Conservation (phyloP, 2,329 filamentous ascomycete genomes). For the Teratosphaeria viscida region DNA sequence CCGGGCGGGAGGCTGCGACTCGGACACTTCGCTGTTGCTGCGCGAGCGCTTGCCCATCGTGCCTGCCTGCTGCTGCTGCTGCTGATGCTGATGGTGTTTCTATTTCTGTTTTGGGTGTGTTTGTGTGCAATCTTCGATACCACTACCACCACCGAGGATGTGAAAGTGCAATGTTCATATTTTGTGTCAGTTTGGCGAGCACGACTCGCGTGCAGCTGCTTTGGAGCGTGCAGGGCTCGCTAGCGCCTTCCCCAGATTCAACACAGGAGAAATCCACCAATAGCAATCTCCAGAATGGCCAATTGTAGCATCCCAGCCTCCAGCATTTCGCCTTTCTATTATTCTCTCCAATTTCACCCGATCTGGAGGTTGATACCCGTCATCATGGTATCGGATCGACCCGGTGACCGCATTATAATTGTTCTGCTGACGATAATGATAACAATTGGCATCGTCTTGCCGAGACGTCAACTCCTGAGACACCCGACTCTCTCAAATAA, state of each 20-base stretch:
- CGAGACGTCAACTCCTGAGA: too few species aligned
- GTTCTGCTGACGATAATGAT: too few species aligned
- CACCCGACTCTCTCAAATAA: too few species aligned
- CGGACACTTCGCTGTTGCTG: neutral
- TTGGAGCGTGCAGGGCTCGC: neutral
- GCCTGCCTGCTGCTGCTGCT: neutral
- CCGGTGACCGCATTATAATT: too few species aligned
- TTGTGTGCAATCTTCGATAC: neutral
- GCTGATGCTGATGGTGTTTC: neutral
- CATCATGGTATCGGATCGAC: too few species aligned
- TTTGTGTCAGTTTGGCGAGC: neutral
- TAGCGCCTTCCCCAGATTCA: neutral
- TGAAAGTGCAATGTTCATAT: neutral
- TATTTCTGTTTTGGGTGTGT: neutral
- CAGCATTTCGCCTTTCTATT: neutral
- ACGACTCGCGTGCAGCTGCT: neutral
- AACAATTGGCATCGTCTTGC: too few species aligned
- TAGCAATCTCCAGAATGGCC: neutral
- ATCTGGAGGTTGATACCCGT: too few species aligned
- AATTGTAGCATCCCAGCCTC: neutral
- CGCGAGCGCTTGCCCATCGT: neutral
- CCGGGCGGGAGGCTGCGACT: neutral
- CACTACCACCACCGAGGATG: neutral
- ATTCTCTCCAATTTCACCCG: neutral
- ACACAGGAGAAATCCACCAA: neutral